Evolutionary conservation across 2,329 filamentous ascomycete species (phyloP).

Genomic region (Trichothecium roseum): DNA sequence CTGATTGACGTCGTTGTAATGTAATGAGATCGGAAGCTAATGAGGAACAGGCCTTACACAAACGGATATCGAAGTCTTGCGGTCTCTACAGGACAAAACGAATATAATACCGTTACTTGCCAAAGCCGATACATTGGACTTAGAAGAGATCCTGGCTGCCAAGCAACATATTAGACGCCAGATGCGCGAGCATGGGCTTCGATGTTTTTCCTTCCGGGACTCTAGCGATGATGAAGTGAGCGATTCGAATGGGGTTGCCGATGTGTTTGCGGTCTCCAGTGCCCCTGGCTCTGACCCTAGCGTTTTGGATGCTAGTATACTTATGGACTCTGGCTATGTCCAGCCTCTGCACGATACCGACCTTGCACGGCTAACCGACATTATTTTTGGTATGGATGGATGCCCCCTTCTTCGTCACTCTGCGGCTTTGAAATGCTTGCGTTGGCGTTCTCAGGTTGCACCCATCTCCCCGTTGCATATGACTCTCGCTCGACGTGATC

Average conservation of each 20-base stretch:
- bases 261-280: slow-evolving; percentile 70
- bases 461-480: slow-evolving; percentile 1
- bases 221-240: slow-evolving; percentile 16
- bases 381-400: slow-evolving; percentile 68
- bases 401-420: slow-evolving; percentile 73
- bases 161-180: slow-evolving; percentile 51
- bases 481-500: slow-evolving; percentile 8
- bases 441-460: slow-evolving; percentile 41
- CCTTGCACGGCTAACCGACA: slow-evolving; percentile 55
- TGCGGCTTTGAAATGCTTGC: slow-evolving; percentile 70
- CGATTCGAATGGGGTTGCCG: slow-evolving; percentile 8
- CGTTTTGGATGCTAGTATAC: slow-evolving; percentile 80
- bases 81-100: slow-evolving; percentile 58
- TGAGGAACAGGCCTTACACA: slow-evolving; percentile 17
- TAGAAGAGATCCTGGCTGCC: slow-evolving; percentile 42
- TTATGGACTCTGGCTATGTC: slow-evolving; percentile 88
- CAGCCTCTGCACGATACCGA: slow-evolving; percentile 73
- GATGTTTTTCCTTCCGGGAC: slow-evolving; percentile 55
- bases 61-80: slow-evolving; percentile 60
- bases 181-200: slow-evolving; percentile 46
- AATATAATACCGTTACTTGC: slow-evolving; percentile 80
- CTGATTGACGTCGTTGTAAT: slow-evolving; percentile 3
- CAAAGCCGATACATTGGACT: slow-evolving; percentile 59
- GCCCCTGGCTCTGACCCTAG: slow-evolving; percentile 61
- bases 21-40: not conserved